Evolutionary conservation across 805 yeast species (phyloP).

Genomic region (Candida endomychidarum): DNA sequence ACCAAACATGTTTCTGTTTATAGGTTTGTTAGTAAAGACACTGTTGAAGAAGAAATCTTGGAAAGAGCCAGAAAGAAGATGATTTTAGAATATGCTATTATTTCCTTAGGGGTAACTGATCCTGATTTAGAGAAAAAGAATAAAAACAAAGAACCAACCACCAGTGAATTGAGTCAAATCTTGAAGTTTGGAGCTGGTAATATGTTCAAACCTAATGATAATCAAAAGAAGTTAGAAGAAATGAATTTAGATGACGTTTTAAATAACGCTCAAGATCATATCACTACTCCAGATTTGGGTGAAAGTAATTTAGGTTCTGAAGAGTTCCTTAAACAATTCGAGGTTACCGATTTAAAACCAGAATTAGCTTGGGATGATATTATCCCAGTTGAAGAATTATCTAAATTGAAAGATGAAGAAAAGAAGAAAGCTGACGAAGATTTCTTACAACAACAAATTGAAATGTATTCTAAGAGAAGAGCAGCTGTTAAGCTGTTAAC

Average conservation of each 20-base stretch:
- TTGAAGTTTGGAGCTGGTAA: constrained; percentile 97
- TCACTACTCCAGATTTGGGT: constrained; percentile 93
- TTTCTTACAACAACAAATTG: constrained; percentile 84
- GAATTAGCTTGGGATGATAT: constrained; percentile 99
- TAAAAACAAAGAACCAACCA: constrained; percentile 63
- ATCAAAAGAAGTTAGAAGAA: constrained; percentile 93
- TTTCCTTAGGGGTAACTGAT: constrained; percentile 92
- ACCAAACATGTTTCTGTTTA: constrained; percentile 97
- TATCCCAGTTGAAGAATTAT: constrained; percentile 91
- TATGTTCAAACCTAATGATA: constrained; percentile 94
- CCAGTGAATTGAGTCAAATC: constrained; percentile 87
- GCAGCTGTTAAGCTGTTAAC: constrained; percentile 64
- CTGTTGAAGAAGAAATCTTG: constrained; percentile 95
- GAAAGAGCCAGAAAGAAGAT: constrained; percentile 97
- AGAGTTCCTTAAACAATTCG: constrained; percentile 94
- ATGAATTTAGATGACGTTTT: constrained; percentile 94
- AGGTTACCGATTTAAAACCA: constrained; percentile 97
- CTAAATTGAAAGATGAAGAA: constrained; percentile 88
- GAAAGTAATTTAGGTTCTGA: constrained; percentile 98
- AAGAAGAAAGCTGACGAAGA: constrained; percentile 82
- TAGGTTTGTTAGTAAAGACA: constrained; percentile 95
- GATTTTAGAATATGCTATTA: constrained; percentile 97
- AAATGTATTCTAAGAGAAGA: constrained; percentile 79
- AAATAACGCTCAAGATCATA: constrained; percentile 95
- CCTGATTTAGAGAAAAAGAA: constrained; percentile 46